phyloP scores from a whole-genome alignment of 108 stramenopile genomes.

The Craspedostauros australis region DNA sequence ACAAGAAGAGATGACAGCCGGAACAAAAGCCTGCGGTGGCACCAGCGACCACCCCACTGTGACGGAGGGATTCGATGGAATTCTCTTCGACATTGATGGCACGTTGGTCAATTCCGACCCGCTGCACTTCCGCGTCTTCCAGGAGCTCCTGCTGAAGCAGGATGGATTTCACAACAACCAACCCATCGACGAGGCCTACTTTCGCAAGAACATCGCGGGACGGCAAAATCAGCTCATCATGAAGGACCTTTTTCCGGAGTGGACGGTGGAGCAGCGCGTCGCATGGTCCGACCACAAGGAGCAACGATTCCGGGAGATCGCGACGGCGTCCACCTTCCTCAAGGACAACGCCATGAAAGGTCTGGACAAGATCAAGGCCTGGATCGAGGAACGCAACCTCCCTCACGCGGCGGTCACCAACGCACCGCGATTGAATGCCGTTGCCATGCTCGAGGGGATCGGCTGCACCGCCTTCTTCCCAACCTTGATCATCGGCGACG shows the following conservation, averaged over 20 bases:
- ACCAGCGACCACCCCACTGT: too few relatives aligned
- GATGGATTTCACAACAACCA: constrained; percentile 15
- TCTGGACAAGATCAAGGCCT: constrained; percentile 2
- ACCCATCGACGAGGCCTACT: constrained; percentile 15
- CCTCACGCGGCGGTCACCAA: constrained; percentile 17
- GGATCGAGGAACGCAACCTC: constrained; percentile 6
- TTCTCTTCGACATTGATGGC: constrained; percentile 24
- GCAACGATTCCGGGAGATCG: constrained; percentile 10
- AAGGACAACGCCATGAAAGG: constrained; percentile 9
- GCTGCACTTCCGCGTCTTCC: constrained; percentile 15
- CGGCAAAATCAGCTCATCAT: constrained; percentile 12
- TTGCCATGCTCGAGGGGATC: constrained; percentile 14
- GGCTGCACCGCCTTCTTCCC: not conserved
- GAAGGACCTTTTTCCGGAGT: constrained; percentile 14
- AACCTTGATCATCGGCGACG: constrained; percentile 19
- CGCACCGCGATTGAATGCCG: constrained; percentile 25
- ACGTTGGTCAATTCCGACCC: constrained; percentile 20
- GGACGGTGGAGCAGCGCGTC: constrained; percentile 3
- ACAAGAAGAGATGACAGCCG: too few relatives aligned
- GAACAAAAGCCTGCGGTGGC: too few relatives aligned
- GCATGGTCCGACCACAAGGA: constrained; percentile 12
- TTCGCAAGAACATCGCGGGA: constrained; percentile 12
- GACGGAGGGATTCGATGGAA: too few relatives aligned
- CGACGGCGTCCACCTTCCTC: not conserved
- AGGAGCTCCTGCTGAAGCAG: constrained; percentile 10